A percentile compares a stretch with the other conserved stretches of the same genome.
phyloP scores from a whole-genome alignment of 2,329 filamentous ascomycete genomes.

The Biscogniauxia marginata region DNA sequence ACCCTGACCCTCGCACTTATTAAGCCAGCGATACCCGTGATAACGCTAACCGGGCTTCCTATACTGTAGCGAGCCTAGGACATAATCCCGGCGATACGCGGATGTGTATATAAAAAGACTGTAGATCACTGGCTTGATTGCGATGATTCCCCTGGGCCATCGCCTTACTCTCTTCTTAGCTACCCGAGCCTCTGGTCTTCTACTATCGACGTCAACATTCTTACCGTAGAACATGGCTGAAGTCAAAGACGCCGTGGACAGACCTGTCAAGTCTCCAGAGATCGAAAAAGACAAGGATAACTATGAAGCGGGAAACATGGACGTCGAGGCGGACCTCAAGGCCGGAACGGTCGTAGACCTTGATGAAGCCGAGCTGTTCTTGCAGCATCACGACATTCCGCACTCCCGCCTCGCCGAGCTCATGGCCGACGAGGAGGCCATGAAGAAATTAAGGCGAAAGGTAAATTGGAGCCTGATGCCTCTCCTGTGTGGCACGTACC shows the following conservation, averaged over 20 bases:
- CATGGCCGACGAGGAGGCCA: slow-evolving; percentile 34
- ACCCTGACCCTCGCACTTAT: not conserved
- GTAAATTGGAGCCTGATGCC: slow-evolving; percentile 51
- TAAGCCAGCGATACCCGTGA: not conserved
- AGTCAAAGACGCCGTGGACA: not conserved
- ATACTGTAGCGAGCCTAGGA: not conserved
- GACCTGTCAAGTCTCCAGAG: not conserved
- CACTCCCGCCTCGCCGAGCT: slow-evolving; percentile 38
- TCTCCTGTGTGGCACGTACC: slow-evolving; percentile 47
- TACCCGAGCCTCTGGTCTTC: no score
- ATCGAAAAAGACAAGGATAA: not conserved
- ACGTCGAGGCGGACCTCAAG: slow-evolving; percentile 3
- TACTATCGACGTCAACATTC: not conserved
- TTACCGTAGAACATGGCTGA: not conserved
- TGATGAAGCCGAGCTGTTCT: slow-evolving; percentile 45
- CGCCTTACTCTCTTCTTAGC: not conserved
- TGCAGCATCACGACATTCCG: slow-evolving; percentile 42
- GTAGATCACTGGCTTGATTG: not conserved
- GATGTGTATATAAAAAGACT: not conserved
- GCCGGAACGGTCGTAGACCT: slow-evolving; percentile 23
- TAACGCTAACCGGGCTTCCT: not conserved
- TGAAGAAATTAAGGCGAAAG: slow-evolving; percentile 36
- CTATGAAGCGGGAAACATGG: not conserved
- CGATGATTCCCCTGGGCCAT: not conserved
- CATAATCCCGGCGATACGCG: not conserved